Conservation (phyloP, 2,329 filamentous ascomycete genomes). For the Colletotrichum tamarilloi region DNA sequence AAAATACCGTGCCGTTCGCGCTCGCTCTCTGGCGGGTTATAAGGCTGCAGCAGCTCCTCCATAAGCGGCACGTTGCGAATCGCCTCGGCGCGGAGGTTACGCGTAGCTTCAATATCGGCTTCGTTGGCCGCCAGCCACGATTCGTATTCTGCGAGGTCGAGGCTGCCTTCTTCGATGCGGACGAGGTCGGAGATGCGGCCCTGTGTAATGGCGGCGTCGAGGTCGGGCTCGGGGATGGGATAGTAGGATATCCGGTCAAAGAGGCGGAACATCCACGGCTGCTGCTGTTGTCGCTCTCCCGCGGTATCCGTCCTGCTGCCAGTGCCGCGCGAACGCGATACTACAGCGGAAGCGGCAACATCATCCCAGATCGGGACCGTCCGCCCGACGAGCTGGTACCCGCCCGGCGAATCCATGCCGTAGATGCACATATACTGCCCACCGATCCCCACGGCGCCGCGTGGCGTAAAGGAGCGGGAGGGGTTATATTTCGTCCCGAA, state of each 20-base stretch:
- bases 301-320: too few species aligned
- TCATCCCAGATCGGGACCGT: slow-evolving; percentile 49
- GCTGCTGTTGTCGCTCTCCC: not conserved
- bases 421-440: slow-evolving; percentile 54
- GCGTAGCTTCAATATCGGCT: slow-evolving; percentile 39
- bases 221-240: slow-evolving; percentile 41
- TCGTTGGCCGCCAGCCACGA: slow-evolving; percentile 44
- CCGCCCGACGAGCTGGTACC: slow-evolving; percentile 50
- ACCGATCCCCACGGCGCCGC: slow-evolving; percentile 48
- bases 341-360: slow-evolving; percentile 16
- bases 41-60: slow-evolving; percentile 43
- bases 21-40: slow-evolving; percentile 35
- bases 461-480: slow-evolving; percentile 50
- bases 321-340: not conserved
- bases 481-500: slow-evolving; percentile 53
- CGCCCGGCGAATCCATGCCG: slow-evolving; percentile 49
- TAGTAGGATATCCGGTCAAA: slow-evolving; percentile 50
- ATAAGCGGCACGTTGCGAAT: slow-evolving; percentile 43
- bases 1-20: slow-evolving; percentile 7
- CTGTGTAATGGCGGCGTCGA: slow-evolving; percentile 38
- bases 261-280: slow-evolving; percentile 44
- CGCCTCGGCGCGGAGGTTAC: slow-evolving; percentile 38
- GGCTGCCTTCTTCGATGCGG: slow-evolving; percentile 39
- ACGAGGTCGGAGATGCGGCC: slow-evolving; percentile 41
- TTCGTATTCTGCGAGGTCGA: slow-evolving; percentile 47